Conservation (phyloP, 805 yeast species). For the Saturnispora sanitii region DNA sequence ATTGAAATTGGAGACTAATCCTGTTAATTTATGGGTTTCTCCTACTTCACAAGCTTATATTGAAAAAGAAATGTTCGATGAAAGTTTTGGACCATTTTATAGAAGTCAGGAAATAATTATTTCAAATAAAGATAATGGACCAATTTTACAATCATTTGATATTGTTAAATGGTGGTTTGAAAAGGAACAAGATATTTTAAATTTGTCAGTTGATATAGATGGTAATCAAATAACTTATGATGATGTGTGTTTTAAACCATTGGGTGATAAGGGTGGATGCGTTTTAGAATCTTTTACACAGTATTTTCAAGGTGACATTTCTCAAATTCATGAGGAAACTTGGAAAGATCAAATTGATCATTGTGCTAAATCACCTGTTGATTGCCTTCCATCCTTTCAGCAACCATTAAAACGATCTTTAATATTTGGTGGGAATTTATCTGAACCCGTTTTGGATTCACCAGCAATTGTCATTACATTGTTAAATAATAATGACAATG, state of each 20-base stretch:
- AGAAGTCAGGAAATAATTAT: conserved; percentile 78
- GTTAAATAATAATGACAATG: conserved; percentile 47
- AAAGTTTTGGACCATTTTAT: conserved; percentile 84
- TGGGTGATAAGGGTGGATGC: conserved; percentile 52
- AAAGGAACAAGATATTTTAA: conserved; percentile 50
- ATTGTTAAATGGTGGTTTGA: conserved; percentile 81
- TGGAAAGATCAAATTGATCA: conserved; percentile 48
- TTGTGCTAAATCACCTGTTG: conserved; percentile 78
- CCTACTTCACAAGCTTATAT: conserved; percentile 58
- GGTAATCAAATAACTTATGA: conserved; percentile 31
- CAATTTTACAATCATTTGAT: conserved; percentile 51
- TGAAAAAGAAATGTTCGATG: conserved; percentile 63
- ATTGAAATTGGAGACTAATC: conserved; percentile 62
- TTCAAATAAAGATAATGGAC: conserved; percentile 58
- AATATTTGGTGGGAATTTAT: conserved; percentile 50
- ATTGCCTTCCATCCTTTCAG: conserved; percentile 81
- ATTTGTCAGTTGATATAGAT: conserved; percentile 19
- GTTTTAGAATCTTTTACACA: conserved; percentile 83
- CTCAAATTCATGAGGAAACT: conserved; percentile 32
- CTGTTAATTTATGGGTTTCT: conserved; percentile 85
- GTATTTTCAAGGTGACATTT: conserved; percentile 62
- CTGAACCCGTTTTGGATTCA: conserved; percentile 40
- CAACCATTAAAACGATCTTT: conserved; percentile 74
- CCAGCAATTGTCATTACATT: conserved; percentile 71
- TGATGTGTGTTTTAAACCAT: conserved; percentile 77